Conservation (phyloP, 805 yeast species). For the Yarrowia yakushimensis region DNA sequence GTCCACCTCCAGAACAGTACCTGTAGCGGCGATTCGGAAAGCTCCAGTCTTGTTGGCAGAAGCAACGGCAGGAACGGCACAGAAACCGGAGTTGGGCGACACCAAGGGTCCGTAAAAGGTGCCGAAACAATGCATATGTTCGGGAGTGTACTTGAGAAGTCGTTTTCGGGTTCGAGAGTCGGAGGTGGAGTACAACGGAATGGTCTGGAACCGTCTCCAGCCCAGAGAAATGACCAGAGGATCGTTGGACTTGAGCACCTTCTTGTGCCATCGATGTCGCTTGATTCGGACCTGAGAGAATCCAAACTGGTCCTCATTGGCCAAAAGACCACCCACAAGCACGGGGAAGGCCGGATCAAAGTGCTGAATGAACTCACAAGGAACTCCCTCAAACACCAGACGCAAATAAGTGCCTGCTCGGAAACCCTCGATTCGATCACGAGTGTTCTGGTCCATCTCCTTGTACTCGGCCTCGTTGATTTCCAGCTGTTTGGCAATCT, state of each 20-base stretch:
- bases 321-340: conserved; percentile 82
- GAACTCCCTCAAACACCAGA: conserved; percentile 73
- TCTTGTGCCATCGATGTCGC: conserved; percentile 98
- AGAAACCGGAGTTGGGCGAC: conserved; percentile 95
- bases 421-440: conserved; percentile 83
- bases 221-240: conserved; percentile 92
- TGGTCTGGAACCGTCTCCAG: conserved; percentile 97
- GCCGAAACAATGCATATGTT: conserved; percentile 93
- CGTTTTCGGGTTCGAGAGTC: conserved; percentile 97
- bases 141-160: conserved; percentile 97
- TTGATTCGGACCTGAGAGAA: conserved; percentile 88
- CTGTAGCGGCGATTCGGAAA: conserved; percentile 95
- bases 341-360: conserved; percentile 84
- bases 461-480: conserved; percentile 72
- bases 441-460: conserved; percentile 67
- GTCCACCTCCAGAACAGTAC: conserved; percentile 91
- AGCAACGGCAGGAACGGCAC: conserved; percentile 88
- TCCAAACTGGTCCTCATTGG: conserved; percentile 91
- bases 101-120: conserved; percentile 96
- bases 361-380: conserved; percentile 85
- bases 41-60: conserved; percentile 80
- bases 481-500: conserved; percentile 92
- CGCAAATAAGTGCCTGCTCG: conserved; percentile 93
- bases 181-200: conserved; percentile 92
- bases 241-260: conserved; percentile 90